Conservation (phyloP, 2,329 filamentous ascomycete genomes). For the Colletotrichum phormii region DNA sequence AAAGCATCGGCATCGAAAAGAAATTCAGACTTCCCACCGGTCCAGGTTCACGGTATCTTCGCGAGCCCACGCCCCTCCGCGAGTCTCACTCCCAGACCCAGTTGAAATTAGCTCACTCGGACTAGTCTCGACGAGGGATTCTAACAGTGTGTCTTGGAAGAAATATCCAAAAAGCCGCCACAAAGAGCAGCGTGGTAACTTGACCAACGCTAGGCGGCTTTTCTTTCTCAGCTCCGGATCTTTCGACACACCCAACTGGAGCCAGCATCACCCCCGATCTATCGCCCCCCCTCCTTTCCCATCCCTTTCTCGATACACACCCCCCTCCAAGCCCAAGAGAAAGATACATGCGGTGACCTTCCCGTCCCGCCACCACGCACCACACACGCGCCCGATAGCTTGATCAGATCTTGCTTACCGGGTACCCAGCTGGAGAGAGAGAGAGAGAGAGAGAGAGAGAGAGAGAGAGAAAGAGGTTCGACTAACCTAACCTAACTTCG, state of each 20-base stretch:
- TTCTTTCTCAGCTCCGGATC: constrained; percentile 29
- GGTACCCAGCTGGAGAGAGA: constrained; percentile 32
- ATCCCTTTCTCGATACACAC: neutral
- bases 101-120: constrained; percentile 23
- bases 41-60: constrained; percentile 30
- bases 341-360: constrained; percentile 37
- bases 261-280: constrained; percentile 18
- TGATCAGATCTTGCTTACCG: constrained; percentile 38
- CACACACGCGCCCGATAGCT: constrained; percentile 38
- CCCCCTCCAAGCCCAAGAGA: neutral
- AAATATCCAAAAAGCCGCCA: constrained; percentile 32
- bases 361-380: constrained; percentile 37
- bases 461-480: constrained; percentile 23
- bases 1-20: constrained; percentile 37
- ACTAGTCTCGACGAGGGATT: constrained; percentile 26
- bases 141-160: constrained; percentile 33
- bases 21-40: constrained; percentile 32
- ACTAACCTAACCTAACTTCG: constrained; percentile 32
- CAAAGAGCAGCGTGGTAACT: constrained; percentile 37
- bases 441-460: too few relatives aligned
- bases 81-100: constrained; percentile 28
- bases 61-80: constrained; percentile 24
- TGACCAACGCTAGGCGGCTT: constrained; percentile 38
- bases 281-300: neutral
- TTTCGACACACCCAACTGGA: constrained; percentile 23